Evolutionary conservation across 768 basidiomycete species (phyloP), one percentile per base, ranked within the genome.

Genomic region (Cystobasidiopsis lactophilus): DNA sequence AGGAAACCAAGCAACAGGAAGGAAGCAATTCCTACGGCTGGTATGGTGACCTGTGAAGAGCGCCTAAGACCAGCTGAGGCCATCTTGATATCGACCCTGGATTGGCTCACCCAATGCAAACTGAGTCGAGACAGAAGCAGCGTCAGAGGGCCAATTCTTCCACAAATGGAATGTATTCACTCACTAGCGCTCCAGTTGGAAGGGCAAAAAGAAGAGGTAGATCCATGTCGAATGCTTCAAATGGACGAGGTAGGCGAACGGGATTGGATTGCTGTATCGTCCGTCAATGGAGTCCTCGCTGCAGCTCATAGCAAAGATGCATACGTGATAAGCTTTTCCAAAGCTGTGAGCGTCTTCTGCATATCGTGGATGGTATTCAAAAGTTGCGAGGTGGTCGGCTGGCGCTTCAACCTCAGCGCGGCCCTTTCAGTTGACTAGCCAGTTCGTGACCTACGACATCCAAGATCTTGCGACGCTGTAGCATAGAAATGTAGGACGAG

Each of bases 151-250:
- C 13, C 19, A 13, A 39, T 13, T 39, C 38, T 19, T 13, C 13
- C 38, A 13, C 9, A 43, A 19, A 43, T 7, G 21, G 19, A 43
- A 43, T 9, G 26, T 7, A 7, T 27, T 43, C 26, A 43, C 9
- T 13, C 14, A 30, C 10, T 29, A 23, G 5, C 23, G 14, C 45
- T 23, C 23, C 23, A 47, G 14, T 27, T 47, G 14, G 45, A 29
- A 43, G 27, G 41, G 41, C 19, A 23, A 30, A 13, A 47, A 27
- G 30, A 16, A 23, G 10, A 23, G 23, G n/a, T 29, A 47, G 14
- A 47, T 13, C 45, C 45, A 47, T 4, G 45, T 47, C 24, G 45
- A 47, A 29, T 47, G 45, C 24, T 47, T 47, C 45, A 47, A 47
- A 47, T 47, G 45, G 45, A 47, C 45, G 5, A 47, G 26, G 30